A percentile compares a stretch with the other conserved stretches of the same genome.
Conservation (phyloP, 352 stramenopile genomes). For the Phytophthora podocarpi region DNA sequence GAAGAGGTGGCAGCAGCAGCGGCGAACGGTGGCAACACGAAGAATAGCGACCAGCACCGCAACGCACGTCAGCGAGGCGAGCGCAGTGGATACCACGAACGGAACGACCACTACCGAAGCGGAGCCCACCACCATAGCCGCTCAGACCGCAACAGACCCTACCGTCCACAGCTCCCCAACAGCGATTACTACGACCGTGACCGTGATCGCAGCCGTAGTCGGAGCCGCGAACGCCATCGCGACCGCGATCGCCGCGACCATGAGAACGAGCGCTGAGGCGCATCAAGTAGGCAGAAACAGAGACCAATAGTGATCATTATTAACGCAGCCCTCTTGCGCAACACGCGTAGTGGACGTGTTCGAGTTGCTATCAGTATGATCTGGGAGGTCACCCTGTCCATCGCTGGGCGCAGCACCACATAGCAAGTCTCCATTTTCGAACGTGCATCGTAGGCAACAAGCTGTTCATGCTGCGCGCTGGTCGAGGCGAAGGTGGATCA, state of each 20-base stretch:
- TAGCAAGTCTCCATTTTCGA: too few relatives aligned
- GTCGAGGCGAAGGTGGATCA: too few relatives aligned
- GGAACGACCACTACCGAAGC: conserved; percentile 38
- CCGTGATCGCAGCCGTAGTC: conserved; percentile 39
- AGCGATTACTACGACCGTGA: conserved; percentile 49
- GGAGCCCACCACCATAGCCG: conserved; percentile 32
- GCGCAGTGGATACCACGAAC: conserved; percentile 36
- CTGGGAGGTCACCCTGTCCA: too few relatives aligned
- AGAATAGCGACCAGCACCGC: conserved; percentile 34
- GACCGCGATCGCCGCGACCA: conserved; percentile 35
- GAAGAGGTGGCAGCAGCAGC: conserved; percentile 66
- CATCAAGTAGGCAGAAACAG: not conserved
- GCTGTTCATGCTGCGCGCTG: too few relatives aligned
- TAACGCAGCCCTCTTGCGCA: not conserved
- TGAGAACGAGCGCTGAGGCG: conserved; percentile 22
- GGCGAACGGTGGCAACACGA: conserved; percentile 24
- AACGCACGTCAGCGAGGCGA: conserved; percentile 36
- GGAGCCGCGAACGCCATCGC: conserved; percentile 36
- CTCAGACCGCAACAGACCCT: conserved; percentile 34
- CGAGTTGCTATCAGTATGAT: too few relatives aligned
- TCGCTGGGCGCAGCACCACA: too few relatives aligned
- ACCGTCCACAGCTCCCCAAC: conserved; percentile 37
- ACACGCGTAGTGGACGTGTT: not conserved
- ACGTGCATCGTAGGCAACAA: too few relatives aligned
- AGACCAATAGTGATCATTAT: conserved; percentile 12